Base-by-base conservation (phyloP, 164 flowering plant genomes). In the Umbellularia californica region DNA sequence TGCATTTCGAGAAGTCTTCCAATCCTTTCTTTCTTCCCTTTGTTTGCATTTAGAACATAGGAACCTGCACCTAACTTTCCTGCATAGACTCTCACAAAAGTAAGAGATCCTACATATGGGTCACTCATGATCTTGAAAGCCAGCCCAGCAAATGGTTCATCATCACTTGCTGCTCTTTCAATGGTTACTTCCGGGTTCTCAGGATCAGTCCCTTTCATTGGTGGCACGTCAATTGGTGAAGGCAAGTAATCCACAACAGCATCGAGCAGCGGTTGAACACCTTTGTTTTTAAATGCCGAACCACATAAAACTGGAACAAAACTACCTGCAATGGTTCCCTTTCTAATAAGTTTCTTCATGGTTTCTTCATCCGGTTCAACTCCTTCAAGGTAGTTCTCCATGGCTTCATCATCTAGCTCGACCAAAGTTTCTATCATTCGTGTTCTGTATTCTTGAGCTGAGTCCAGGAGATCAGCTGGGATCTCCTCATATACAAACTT, bases 61-160 rank as follows among this genome's bases (percentile, higher is more conserved):
- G 98, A 90, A 25, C 98, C 97, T 5, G 97, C 94, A 27, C 68
- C 22, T 60, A 93, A 82, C 82, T 85, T 88, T 72, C 98, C 99
- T 3, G 98, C 75, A 80, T 95, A 95, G 2, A 95, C 84, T 83
- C 97, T 85, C n/a, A 90, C 95, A 79, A 95, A 95, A 70, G 98
- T 91, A 68, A 95, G 92, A 23, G 98, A 90, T 22, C 98, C 99
- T 50, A 95, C 98, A 82, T 87, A 93, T 65, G 96, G 77, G 76
- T 95, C 99, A 65, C 84, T 92, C 98, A 95, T 95, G 78, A 95
- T 89, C 87, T 93, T 95, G 80, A 95, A 93, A 68, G 99, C 99
- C n/a, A 95, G 81, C 19, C 97, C 98, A 70, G 97, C 70, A 82
- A 95, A 95, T 47, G 98, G 95, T 77, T 89, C 98, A 50, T 90